Evolutionary conservation across 2,329 filamentous ascomycete genomes (phyloP), one percentile per base, ranked within the genome.

Genomic region (Colletotrichum incanum): DNA sequence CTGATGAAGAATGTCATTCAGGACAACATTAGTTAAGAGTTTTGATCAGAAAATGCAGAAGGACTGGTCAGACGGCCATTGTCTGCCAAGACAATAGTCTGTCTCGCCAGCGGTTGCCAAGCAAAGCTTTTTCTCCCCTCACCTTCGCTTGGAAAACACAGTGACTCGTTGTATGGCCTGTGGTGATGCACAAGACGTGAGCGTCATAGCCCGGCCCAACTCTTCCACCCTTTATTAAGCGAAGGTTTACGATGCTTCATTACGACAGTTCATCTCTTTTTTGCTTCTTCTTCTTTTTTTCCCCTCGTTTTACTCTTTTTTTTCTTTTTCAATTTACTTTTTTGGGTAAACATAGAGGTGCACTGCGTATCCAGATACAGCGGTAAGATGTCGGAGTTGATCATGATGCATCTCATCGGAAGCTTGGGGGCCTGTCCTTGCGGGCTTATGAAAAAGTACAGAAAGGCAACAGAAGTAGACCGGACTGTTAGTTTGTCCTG

Each of bases 1-100:
- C 72, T 86, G 69, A 84, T 84, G 71, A 76, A 76, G 52, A 76
- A 84, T 59, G 77, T 86, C 4, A 80, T 86, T 55, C 52, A 75
- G 5, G 76, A 79, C 18, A 75, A 58, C 9, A 75, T 78, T 18
- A 69, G 70, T 16, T 79, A 60, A 37, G 34, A 5, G 55, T 54
- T 54, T 28, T 16, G 20, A 31, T 14, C 26, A 12, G 39, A 34
- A 2, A 37, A 61, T 31, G 23, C 12, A 37, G 2, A 8, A 11
- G 34, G 11, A 37, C 34, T 34, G 31, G 31, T 34, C 12, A 61
- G 18, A n/a, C 12, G 43, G 28, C 31, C 43, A 34, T 49, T 11
- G 6, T 18, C 5, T 49, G 26, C 28, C 41, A 34, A 61, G 16
- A 5, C 41, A n/a, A 11, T 20, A 14, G 56, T 26, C 23, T 45